phyloP scores from a whole-genome alignment of 768 basidiomycete species.

The Psilocybe subaeruginosa region DNA sequence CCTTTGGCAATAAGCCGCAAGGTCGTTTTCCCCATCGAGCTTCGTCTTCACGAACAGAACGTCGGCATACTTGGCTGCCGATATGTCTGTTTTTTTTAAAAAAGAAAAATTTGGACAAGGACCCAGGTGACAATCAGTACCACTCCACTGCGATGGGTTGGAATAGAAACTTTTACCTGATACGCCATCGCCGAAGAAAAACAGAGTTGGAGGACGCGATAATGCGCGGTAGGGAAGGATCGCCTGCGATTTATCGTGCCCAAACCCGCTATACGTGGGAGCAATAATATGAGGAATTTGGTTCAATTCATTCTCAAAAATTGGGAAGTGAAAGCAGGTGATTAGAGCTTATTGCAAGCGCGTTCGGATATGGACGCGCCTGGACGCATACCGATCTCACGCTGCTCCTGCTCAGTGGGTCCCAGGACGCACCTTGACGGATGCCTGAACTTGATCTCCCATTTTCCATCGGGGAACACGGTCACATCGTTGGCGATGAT shows the following conservation, averaged over 20 bases:
- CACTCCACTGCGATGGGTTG: background rate
- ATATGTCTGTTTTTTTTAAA: constrained; percentile 69
- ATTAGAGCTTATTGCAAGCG: background rate
- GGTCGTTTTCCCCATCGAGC: constrained; percentile 78
- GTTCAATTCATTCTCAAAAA: background rate
- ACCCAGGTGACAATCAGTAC: background rate
- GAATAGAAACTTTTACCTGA: constrained; percentile 61
- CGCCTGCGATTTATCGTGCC: constrained; percentile 96
- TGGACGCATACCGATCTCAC: background rate
- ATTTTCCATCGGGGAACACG: constrained; percentile 63
- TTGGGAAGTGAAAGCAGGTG: background rate
- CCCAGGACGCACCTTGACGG: constrained; percentile 66
- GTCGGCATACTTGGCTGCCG: constrained; percentile 91
- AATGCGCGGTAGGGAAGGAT: constrained; percentile 89
- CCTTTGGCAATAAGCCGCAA: constrained; percentile 79
- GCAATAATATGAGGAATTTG: constrained; percentile 1
- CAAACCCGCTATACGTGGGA: constrained; percentile 61
- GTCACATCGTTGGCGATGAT: constrained; percentile 94
- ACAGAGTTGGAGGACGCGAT: constrained; percentile 72
- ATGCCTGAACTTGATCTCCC: constrained; percentile 88
- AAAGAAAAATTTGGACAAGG: too few relatives aligned
- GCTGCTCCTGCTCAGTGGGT: background rate
- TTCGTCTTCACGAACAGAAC: constrained; percentile 93
- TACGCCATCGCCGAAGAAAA: constrained; percentile 99
- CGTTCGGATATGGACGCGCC: background rate